phyloP scores from a whole-genome alignment of 257 asterid species.

The Sherardia arvensis region DNA sequence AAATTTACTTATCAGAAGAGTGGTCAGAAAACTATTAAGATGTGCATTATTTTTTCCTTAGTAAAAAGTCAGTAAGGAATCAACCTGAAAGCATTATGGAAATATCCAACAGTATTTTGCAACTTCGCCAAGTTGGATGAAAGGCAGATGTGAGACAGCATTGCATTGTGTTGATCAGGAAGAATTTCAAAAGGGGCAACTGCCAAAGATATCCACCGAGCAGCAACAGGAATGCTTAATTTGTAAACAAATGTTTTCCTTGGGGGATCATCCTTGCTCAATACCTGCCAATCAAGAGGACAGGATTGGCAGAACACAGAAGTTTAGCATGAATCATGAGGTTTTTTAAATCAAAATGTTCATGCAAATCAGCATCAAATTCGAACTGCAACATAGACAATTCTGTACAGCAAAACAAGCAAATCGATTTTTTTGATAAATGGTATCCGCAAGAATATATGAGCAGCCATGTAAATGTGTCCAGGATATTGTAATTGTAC shows the following conservation, averaged over 20 bases:
- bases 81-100: constrained; percentile 85
- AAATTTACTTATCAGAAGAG: background rate
- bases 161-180: constrained; percentile 64
- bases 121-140: constrained; percentile 70
- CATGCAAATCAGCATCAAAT: background rate
- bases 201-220: constrained; percentile 82
- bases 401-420: background rate
- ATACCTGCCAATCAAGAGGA: constrained; percentile 39
- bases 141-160: constrained; percentile 65
- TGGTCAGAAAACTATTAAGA: background rate
- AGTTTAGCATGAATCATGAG: background rate
- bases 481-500: background rate
- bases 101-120: constrained; percentile 68
- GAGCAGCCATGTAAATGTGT: background rate
- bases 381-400: background rate
- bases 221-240: constrained; percentile 86
- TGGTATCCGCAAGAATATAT: background rate
- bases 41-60: background rate
- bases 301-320: background rate
- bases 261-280: constrained; percentile 84
- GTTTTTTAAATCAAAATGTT: background rate
- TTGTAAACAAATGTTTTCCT: constrained; percentile 78
- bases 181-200: constrained; percentile 90
- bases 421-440: background rate
- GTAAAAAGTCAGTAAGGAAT: background rate